These are phyloP conservation scores for Porcisia deanei DNA, from an alignment of 208 protist genomes.

Conservation along the genomic window DNA sequence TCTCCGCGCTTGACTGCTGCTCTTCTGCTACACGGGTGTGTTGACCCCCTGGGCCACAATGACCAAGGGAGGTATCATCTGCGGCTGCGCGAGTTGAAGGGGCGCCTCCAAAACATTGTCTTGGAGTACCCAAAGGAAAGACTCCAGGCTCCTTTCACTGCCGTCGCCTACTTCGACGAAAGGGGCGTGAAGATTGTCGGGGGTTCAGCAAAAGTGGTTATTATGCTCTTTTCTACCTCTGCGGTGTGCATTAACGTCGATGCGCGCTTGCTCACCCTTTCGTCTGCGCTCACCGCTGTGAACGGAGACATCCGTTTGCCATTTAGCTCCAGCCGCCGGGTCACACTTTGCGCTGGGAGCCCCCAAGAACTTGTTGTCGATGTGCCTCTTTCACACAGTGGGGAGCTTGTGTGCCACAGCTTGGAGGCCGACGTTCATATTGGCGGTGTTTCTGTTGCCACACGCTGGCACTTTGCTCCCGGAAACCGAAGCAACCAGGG, in stretches of 20 bases:
- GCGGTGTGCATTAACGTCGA: conserved; percentile 11
- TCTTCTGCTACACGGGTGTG: conserved; percentile 36
- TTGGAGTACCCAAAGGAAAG: conserved; percentile 36
- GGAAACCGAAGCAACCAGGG: neutral
- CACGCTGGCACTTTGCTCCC: conserved; percentile 24
- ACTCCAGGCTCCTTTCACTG: conserved; percentile 37
- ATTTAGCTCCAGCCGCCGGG: neutral
- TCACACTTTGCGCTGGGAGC: conserved; percentile 15
- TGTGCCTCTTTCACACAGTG: conserved; percentile 36
- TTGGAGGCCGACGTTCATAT: conserved; percentile 33
- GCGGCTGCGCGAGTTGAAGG: conserved; percentile 23
- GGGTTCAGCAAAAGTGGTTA: conserved; percentile 11
- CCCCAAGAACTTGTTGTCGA: conserved; percentile 16
- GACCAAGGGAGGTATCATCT: conserved; percentile 25
- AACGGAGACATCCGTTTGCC: conserved; percentile 7
- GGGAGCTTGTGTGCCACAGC: conserved; percentile 42
- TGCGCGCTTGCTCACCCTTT: conserved; percentile 22
- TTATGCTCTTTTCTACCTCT: conserved; percentile 41
- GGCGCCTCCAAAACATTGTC: conserved; percentile 3
- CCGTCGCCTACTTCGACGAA: conserved; percentile 24
- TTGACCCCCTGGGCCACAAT: conserved; percentile 22
- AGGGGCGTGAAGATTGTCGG: conserved; percentile 16
- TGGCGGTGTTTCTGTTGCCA: conserved; percentile 21
- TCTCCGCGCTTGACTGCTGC: conserved; percentile 20
- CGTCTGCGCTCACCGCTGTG: neutral